phyloP scores from a whole-genome alignment of 2,329 filamentous ascomycete genomes.

The Zalaria obscura region DNA sequence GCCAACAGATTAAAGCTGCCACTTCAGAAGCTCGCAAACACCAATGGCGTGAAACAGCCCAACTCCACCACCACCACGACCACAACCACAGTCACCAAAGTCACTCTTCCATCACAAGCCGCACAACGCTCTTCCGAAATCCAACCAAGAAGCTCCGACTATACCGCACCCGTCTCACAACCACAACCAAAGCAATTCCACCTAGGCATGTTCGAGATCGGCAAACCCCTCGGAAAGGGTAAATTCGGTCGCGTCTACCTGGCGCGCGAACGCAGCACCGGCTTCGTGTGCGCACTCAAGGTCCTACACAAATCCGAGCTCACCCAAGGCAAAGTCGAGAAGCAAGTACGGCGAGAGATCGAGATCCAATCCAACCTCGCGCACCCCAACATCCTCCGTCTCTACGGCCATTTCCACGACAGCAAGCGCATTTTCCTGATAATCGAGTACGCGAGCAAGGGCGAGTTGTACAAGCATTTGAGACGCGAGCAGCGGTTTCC shows the following conservation, averaged over 20 bases:
- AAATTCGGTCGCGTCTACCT: conserved; percentile 77
- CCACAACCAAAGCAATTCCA: conserved; percentile 47
- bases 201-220: conserved; percentile 85
- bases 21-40: conserved; percentile 74
- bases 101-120: conserved; percentile 54
- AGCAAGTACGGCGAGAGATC: conserved; percentile 28
- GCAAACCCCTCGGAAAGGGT: conserved; percentile 67
- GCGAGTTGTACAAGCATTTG: conserved; percentile 10
- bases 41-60: conserved; percentile 43
- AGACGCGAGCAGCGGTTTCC: conserved; percentile 9
- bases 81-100: conserved; percentile 46
- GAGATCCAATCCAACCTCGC: conserved; percentile 11
- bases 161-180: conserved; percentile 8
- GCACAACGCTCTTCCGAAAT: conserved; percentile 32
- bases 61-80: conserved; percentile 18
- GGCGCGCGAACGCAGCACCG: conserved; percentile 59
- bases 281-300: conserved; percentile 73
- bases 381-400: conserved; percentile 10
- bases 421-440: conserved; percentile 11
- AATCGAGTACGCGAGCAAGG: conserved; percentile 9
- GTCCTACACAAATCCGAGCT: conserved; percentile 72
- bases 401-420: conserved; percentile 11
- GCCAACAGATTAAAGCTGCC: conserved; percentile 54
- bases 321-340: conserved; percentile 65
- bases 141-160: conserved; percentile 14